Evolutionary conservation across 495 filamentous ascomycete species (phyloP).

Genomic region (Penicillium lagena): DNA sequence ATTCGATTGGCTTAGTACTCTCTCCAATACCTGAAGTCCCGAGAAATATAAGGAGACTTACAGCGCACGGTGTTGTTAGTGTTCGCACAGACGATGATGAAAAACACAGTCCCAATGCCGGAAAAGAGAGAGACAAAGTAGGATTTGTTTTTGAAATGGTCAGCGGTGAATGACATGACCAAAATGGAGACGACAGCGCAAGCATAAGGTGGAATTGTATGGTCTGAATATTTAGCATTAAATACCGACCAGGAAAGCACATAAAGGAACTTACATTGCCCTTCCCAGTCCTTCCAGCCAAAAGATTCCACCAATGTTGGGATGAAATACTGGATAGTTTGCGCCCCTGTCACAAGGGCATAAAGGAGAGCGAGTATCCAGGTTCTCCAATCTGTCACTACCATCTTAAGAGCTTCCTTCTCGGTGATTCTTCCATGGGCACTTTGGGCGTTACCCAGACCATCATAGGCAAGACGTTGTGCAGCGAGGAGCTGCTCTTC

Average conservation of each 20-base stretch:
- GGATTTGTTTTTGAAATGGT: not conserved
- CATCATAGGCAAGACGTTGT: slow-evolving; percentile 1
- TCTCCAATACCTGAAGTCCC: too few species aligned
- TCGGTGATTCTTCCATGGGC: not conserved
- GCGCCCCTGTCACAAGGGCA: slow-evolving; percentile 3
- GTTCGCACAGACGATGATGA: slow-evolving; percentile 1
- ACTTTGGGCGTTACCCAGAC: not conserved
- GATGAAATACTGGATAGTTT: slow-evolving; percentile 7
- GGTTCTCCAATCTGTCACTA: not conserved
- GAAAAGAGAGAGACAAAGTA: slow-evolving; percentile 1
- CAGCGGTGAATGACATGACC: not conserved
- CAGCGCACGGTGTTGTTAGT: not conserved
- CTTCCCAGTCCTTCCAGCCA: not conserved
- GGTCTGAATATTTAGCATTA: not conserved
- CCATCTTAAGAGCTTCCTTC: slow-evolving; percentile 1
- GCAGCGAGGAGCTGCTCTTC: slow-evolving; percentile 3
- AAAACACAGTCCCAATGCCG: not conserved
- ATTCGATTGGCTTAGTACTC: too few species aligned
- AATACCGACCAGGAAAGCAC: too few species aligned
- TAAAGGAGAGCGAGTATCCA: not conserved
- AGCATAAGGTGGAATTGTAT: slow-evolving; percentile 3
- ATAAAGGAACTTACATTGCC: not conserved
- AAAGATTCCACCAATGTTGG: slow-evolving; percentile 4
- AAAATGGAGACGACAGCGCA: slow-evolving; percentile 1
- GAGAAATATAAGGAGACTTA: too few species aligned